phyloP scores from a whole-genome alignment of 2,329 filamentous ascomycete species.

The Volutella citrinella region DNA sequence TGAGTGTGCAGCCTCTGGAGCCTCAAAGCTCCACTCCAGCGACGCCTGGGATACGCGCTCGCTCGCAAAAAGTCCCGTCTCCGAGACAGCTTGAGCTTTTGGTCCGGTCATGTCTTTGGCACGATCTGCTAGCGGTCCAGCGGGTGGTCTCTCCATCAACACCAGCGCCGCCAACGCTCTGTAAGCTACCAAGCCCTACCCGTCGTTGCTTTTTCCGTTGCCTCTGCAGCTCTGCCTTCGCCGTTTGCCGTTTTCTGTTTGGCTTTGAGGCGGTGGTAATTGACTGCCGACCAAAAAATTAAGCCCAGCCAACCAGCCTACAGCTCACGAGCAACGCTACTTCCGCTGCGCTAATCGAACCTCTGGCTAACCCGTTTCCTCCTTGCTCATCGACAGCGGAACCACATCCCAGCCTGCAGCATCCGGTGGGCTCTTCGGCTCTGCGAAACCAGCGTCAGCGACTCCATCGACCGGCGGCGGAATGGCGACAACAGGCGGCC shows the following conservation, averaged over 20 bases:
- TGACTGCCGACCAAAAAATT: slow-evolving; percentile 9
- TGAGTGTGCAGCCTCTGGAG: no score
- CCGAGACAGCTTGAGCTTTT: slow-evolving; percentile 13
- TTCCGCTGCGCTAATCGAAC: no score
- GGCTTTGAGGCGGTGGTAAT: no score
- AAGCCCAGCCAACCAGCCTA: slow-evolving; percentile 6
- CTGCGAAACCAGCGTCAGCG: slow-evolving; percentile 25
- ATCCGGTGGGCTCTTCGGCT: slow-evolving; percentile 36
- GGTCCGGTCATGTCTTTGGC: slow-evolving; percentile 44
- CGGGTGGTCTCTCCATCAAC: slow-evolving; percentile 62
- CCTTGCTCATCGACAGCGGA: slow-evolving; percentile 20
- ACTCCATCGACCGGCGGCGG: slow-evolving; percentile 22
- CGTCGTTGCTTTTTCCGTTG: no score
- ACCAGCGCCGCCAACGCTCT: slow-evolving; percentile 55
- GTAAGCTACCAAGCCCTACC: slow-evolving; percentile 33
- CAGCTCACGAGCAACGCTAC: no score
- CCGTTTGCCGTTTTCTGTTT: no score
- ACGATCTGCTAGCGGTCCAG: slow-evolving; percentile 58
- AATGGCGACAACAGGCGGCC: slow-evolving; percentile 36
- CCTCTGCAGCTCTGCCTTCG: no score
- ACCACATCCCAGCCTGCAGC: slow-evolving; percentile 34
- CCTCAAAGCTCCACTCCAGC: slow-evolving; percentile 6
- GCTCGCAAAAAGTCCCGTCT: slow-evolving; percentile 18
- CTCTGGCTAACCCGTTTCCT: slow-evolving; percentile 14
- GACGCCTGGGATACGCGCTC: neutral